These are phyloP conservation scores for Emmonsia crescens DNA, from an alignment of 2,329 filamentous ascomycete genomes.

Conservation along the genomic window DNA sequence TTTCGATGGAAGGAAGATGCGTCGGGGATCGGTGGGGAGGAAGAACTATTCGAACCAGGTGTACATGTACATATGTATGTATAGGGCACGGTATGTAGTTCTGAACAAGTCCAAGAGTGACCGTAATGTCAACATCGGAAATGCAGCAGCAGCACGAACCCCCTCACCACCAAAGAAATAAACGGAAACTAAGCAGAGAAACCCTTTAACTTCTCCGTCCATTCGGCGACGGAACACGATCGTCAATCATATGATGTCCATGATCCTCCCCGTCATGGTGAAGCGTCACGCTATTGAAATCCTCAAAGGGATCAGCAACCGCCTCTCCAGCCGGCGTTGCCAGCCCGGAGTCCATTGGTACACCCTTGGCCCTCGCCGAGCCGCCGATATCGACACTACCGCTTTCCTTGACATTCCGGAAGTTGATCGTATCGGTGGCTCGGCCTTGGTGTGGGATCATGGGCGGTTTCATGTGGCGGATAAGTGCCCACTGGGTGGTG, in stretches of 20 bases:
- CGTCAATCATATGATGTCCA: constrained; percentile 12
- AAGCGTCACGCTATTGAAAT: constrained; percentile 96
- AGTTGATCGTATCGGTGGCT: constrained; percentile 90
- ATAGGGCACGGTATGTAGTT: neutral
- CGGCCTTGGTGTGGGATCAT: constrained; percentile 88
- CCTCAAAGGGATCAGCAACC: constrained; percentile 80
- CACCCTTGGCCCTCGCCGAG: constrained; percentile 52
- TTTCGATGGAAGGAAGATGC: neutral
- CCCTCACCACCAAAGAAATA: neutral
- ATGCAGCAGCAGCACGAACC: neutral
- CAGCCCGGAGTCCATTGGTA: constrained; percentile 75
- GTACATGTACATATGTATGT: neutral
- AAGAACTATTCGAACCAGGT: neutral
- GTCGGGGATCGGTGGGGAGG: neutral
- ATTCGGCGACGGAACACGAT: neutral
- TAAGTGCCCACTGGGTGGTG: constrained; percentile 88
- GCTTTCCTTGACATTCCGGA: constrained; percentile 95
- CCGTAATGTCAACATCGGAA: neutral
- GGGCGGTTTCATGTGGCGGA: constrained; percentile 94
- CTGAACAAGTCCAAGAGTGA: neutral
- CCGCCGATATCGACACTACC: constrained; percentile 67
- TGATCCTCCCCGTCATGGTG: constrained; percentile 86
- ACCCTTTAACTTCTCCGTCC: neutral
- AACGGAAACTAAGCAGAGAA: neutral
- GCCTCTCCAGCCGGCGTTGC: constrained; percentile 71